Evolutionary conservation across 352 stramenopile species (phyloP), one percentile per base, ranked within the genome.

Genomic region (Pythium plurisporium): DNA sequence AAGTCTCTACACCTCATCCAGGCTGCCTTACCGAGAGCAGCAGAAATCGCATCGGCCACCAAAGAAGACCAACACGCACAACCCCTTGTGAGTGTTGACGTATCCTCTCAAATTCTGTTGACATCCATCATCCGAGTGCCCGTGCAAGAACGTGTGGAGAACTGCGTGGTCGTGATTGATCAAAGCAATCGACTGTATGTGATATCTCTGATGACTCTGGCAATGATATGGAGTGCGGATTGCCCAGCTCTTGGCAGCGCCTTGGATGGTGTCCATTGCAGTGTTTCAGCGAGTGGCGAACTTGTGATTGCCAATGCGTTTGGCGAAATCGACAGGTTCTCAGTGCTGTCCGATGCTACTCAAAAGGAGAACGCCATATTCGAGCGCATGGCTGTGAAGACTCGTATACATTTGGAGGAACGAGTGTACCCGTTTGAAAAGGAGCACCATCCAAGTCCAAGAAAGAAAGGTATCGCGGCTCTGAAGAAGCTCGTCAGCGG

Each of bases 401-500:
- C 72, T 11, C 59, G 59, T 2, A 19, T 87, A 10, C 40, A 74
- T 23, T 31, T 79, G 5, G 49, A 67, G n/a, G 74, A 85, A 29
- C 69, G 76, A 10, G 46, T 52, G 5, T 65, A 55, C 17, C 41
- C 64, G 1, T 80, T 79, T 34, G 53, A 65, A 1, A 69, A 71
- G 20, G 63, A 76, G 12, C 48, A 54, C 36, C 20, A 50, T 20
- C 15, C 57, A 1, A 76, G 72, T 19, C 64, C 69, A n/a, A 79
- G 80, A 57, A 87, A 85, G 56, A 79, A 83, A 50, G 62, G 59
- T 22, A 72, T 78, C 29, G 60, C 70, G 5, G 76, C 87, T 51
- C 80, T 93, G 23, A 91, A 89, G 62, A 88, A 88, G 50, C 67
- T 91, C 29, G 80, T 93, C 12, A 70, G 76, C 12, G 78, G 70